Conservation (phyloP, 345 rosid genomes). For the Ceriops zippeliana region DNA sequence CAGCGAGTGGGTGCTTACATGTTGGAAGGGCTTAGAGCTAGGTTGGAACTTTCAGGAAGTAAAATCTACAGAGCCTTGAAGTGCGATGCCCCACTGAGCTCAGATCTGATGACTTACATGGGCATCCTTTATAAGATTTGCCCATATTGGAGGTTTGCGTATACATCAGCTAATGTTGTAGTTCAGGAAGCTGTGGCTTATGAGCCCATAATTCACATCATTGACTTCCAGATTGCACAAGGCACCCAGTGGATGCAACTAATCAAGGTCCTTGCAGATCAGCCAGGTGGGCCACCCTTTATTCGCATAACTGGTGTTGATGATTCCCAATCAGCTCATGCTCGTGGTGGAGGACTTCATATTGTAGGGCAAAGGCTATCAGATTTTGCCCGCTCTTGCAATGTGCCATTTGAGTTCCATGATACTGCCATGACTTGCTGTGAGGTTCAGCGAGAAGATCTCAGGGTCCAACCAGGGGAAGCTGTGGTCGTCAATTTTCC, state of each 20-base stretch:
- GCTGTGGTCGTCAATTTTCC: conserved; percentile 90
- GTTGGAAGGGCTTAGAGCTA: conserved; percentile 92
- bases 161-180: conserved; percentile 63
- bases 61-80: conserved; percentile 77
- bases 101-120: conserved; percentile 96
- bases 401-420: conserved; percentile 76
- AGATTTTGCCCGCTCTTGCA: conserved; percentile 42
- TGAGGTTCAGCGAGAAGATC: conserved; percentile 57
- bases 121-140: conserved; percentile 61
- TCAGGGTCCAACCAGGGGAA: conserved; percentile 57
- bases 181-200: conserved; percentile 60
- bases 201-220: conserved; percentile 70
- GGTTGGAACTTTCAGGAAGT: conserved; percentile 82
- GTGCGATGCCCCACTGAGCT: conserved; percentile 75
- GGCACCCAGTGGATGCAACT: conserved; percentile 75
- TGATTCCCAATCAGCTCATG: conserved; percentile 80
- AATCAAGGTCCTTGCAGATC: conserved; percentile 54
- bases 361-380: conserved; percentile 61
- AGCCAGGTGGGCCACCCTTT: conserved; percentile 64
- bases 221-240: conserved; percentile 86
- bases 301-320: conserved; percentile 85
- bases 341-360: conserved; percentile 90
- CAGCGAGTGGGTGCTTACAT: conserved; percentile 83
- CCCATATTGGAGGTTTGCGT: conserved; percentile 93
- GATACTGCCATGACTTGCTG: conserved; percentile 70